Base-by-base conservation (phyloP, 1,284 basidiomycete genomes). In the Malassezia furfur region DNA sequence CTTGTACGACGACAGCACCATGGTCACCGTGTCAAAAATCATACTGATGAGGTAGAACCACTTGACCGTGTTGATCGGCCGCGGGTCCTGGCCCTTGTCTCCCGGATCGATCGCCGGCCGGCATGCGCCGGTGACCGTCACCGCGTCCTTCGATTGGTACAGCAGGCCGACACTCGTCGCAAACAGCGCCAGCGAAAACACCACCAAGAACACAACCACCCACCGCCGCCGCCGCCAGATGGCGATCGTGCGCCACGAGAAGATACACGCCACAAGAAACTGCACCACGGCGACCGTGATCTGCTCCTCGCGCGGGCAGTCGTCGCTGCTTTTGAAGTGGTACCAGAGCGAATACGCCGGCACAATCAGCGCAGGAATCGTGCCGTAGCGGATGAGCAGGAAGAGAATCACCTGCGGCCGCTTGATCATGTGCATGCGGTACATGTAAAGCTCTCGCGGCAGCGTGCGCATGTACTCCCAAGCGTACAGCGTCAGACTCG, bases 161-260 rank as follows among this genome's bases (percentile, higher is more conserved):
- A 66, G 52, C 22, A 68, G 50, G 15, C 59, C 54, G n/a, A 64
- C 47, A 10, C 55, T 63, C 17, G 59, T 49, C 12, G 51, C 57
- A 55, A 67, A 59, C 25, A 68, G 49, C 12, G 53, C 48, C 25
- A 52, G 28, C 10, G 60, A 52, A 11, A 70, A 59, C 1, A 54
- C 45, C 8, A 40, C 31, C 19, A 68, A 48, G 28, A 62, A 54
- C 30, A 63, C 52, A 25, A 63, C 43, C 41, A 70, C 62, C 8
- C 61, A 56, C 10, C 55, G 55, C 30, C 61, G 57, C 25, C 58
- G 57, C 15, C 64, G 58, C 67, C 67, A 70, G 19, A 70, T 70
- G 2, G 66, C 67, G 21, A 64, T 50, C 10, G 67, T 65, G 25
- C 67, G 60, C 67, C 67, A 68, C 0, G 57, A 61, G 15, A 70